These are phyloP conservation scores for Sarocladium brachiariae DNA, from an alignment of 2,329 filamentous ascomycete species.

Conservation along the genomic window DNA sequence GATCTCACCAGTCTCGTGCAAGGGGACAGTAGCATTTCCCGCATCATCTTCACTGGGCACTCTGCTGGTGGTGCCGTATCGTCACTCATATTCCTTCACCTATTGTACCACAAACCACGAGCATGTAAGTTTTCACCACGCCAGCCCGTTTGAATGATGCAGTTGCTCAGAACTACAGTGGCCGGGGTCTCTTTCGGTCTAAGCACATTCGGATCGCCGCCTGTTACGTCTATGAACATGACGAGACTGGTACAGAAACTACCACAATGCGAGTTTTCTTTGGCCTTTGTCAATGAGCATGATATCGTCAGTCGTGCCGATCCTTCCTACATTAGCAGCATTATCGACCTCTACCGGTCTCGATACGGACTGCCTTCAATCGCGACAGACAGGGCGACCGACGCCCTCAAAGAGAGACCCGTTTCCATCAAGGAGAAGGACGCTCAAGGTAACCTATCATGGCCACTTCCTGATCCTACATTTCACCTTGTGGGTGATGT, in stretches of 20 bases:
- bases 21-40: background rate
- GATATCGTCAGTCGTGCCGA: constrained; percentile 18
- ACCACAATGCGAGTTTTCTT: constrained; percentile 9
- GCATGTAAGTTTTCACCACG: background rate
- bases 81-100: constrained; percentile 14
- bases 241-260: constrained; percentile 2
- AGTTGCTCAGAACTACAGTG: background rate
- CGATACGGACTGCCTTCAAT: constrained; percentile 13
- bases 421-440: background rate
- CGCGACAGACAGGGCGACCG: background rate
- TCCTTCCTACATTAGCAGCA: constrained; percentile 14
- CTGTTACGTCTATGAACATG: constrained; percentile 13
- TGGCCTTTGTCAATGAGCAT: constrained; percentile 18
- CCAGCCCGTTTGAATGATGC: background rate
- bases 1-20: constrained; percentile 13
- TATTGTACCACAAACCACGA: constrained; percentile 7
- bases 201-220: constrained; percentile 17
- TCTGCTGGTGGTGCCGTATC: constrained; percentile 19
- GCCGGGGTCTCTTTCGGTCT: constrained; percentile 12
- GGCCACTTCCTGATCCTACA: background rate
- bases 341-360: constrained; percentile 16
- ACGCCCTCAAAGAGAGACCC: background rate
- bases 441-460: background rate
- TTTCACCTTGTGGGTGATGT: background rate
- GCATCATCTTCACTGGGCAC: constrained; percentile 18